Evolutionary conservation across 768 basidiomycete genomes (phyloP).

Genomic region (Podaxis mareebaensis): DNA sequence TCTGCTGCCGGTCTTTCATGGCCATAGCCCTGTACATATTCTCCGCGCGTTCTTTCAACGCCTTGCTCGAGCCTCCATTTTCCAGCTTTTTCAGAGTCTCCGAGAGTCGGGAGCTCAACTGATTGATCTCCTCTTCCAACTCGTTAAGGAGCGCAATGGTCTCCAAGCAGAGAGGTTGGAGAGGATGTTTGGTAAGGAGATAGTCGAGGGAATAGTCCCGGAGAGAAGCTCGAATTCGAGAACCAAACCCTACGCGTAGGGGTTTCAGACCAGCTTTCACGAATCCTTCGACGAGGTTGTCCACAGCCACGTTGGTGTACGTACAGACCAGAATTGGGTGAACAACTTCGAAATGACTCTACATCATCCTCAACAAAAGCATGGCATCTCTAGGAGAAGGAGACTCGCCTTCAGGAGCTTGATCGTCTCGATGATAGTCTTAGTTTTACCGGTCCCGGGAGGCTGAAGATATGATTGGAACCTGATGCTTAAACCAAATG

Average conservation of each 20-base stretch:
- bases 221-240: constrained; percentile 59
- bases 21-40: constrained; percentile 35
- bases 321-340: constrained; percentile 90
- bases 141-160: constrained; percentile 31
- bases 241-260: constrained; percentile 70
- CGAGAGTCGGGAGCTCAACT: constrained; percentile 20
- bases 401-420: constrained; percentile 69
- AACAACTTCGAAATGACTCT: constrained; percentile 79
- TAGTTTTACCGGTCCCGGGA: constrained; percentile 92
- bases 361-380: background rate
- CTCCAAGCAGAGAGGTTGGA: constrained; percentile 43
- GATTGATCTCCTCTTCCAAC: constrained; percentile 18
- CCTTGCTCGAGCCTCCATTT: constrained; percentile 14
- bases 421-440: constrained; percentile 85
- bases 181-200: constrained; percentile 62
- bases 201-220: constrained; percentile 60
- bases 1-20: constrained; percentile 27
- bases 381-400: background rate
- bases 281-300: constrained; percentile 84
- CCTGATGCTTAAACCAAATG: constrained; percentile 5
- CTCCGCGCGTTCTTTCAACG: constrained; percentile 22
- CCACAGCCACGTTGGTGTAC: constrained; percentile 91
- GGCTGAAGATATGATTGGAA: constrained; percentile 48
- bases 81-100: constrained; percentile 23
- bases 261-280: constrained; percentile 62